Percentiles rank a stretch among this genome's conserved stretches.
phyloP scores from a whole-genome alignment of 768 basidiomycete genomes.

The Termitomyces sp. region DNA sequence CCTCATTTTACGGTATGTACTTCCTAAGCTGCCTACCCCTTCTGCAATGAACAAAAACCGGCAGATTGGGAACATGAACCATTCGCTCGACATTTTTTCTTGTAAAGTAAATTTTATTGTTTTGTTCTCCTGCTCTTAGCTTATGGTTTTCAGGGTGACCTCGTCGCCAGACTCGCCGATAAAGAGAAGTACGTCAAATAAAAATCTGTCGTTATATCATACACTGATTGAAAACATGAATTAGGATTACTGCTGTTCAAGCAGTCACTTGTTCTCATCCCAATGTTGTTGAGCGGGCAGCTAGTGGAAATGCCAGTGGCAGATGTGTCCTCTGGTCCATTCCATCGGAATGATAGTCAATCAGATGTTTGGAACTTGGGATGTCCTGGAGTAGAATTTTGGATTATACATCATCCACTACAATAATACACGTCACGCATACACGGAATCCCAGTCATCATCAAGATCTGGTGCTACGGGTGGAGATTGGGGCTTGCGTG shows the following conservation, averaged over 20 bases:
- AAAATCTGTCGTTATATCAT: neutral
- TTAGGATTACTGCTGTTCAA: constrained; percentile 77
- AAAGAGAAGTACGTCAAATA: constrained; percentile 40
- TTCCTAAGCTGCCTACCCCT: neutral
- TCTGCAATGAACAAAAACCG: neutral
- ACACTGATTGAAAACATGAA: neutral
- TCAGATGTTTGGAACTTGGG: neutral
- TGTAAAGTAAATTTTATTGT: constrained; percentile 50
- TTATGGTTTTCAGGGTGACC: constrained; percentile 53
- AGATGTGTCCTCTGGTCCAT: constrained; percentile 79
- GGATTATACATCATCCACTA: constrained; percentile 4
- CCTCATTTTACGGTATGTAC: constrained; percentile 77
- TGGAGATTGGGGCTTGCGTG: constrained; percentile 8
- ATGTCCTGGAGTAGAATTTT: neutral
- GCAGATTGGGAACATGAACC: constrained; percentile 79
- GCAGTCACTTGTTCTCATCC: constrained; percentile 92
- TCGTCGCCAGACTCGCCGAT: constrained; percentile 63
- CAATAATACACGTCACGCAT: constrained; percentile 33
- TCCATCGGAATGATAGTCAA: constrained; percentile 32
- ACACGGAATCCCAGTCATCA: constrained; percentile 68
- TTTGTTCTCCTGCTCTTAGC: neutral
- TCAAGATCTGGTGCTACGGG: constrained; percentile 23
- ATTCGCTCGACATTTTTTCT: constrained; percentile 72
- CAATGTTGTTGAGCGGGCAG: constrained; percentile 67
- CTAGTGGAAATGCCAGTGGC: constrained; percentile 77